Base-by-base conservation (phyloP, 106 monocot genomes). In the Triglochin maritima region DNA sequence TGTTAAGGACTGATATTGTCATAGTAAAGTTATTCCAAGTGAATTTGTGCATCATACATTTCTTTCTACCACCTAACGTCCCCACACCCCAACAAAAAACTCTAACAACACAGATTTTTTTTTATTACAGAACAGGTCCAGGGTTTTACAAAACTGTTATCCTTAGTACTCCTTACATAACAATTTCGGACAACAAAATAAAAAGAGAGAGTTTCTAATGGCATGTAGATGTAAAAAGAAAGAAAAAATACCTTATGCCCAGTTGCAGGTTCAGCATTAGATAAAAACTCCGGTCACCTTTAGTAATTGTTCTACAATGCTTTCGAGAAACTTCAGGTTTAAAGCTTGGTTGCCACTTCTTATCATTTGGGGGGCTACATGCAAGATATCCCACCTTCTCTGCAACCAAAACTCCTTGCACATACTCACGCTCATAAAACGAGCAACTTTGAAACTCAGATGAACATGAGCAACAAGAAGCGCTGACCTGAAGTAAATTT, bases 191-290 rank as follows among this genome's bases (percentile, higher is more conserved):
- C 29, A 29, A 29, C 29, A 29, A 55, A 10, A 55, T 55, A n/a
- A 55, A 12, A 55, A 55, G 14, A 55, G 55, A 55, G 2, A 55
- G 5, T 29, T 29, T 29, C 1, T 29, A 29, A 29, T 29, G 14
- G 14, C 3, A 55, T 55, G 8, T 8, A 55, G 55, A 55, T 9
- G 1, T 55, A 55, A 55, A 55, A 55, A 9, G 55, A 13, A 59
- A 50, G 42, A 5, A 51, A 17, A 71, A 62, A 13, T 96, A 96
- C 95, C 95, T 87, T 57, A 96, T 96, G 61, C 95, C 95, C 69
- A 96, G 95, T 75, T 96, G 95, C 71, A 96, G 85, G 59, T 88
- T 90, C 65, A 96, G 75, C 95, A 96, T 96, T 46, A 96, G 57
- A 70, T 79, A 83, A 63, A 83, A 96, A 74, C 85, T 96, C 72